Evolutionary conservation across 2,329 filamentous ascomycete species (phyloP), one percentile per base, ranked within the genome.

Genomic region (Colletotrichum sp.): DNA sequence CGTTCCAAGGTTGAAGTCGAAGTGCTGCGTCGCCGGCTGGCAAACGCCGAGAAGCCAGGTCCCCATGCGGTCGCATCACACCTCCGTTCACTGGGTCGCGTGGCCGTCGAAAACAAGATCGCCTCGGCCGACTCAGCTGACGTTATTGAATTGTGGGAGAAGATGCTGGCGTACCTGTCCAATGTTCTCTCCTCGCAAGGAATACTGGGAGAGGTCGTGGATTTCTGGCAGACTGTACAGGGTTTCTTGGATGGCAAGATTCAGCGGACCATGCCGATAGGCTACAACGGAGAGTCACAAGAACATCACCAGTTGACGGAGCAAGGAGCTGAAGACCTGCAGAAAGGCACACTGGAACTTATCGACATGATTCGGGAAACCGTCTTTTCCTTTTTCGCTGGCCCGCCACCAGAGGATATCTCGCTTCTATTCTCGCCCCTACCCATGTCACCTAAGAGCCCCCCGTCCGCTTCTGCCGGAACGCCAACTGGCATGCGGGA

Each of bases 1-100:
- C 92, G 96, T n/a, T 93, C 94, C 68, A 95, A 94, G 82, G 92
- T 98, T 21, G 96, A 99, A 84, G 96, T 99, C 78, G 97, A 99
- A 83, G 94, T 99, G 28, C 87, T 98, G 64, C 92, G 97, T 67
- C 92, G 98, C 74, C 92, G 95, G 76, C 89, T 99, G 39, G 95
- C 95, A 12, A 93, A 91, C 78, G 90, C 87, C 21, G 94, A 96
- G 48, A 94, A 94, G 79, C 95, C 95, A 2, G 91, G 90, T 13
- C 87, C 93, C 21, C 92, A 93, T 76, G 87, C 90, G 3, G 90
- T 96, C 39, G 95, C 95, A 55, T 91, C 92, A 1, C 94, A 98
- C 82, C 87, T 99, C 60, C 92, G 94, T 39, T 91, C 93, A 2
- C 90, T 97, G 2, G 91, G 92, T 18, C 92, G 93, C 8, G 94